These are phyloP conservation scores for Backusella morwellensis DNA, from an alignment of 192 early-diverging fungal genomes.

Conservation along the genomic window DNA sequence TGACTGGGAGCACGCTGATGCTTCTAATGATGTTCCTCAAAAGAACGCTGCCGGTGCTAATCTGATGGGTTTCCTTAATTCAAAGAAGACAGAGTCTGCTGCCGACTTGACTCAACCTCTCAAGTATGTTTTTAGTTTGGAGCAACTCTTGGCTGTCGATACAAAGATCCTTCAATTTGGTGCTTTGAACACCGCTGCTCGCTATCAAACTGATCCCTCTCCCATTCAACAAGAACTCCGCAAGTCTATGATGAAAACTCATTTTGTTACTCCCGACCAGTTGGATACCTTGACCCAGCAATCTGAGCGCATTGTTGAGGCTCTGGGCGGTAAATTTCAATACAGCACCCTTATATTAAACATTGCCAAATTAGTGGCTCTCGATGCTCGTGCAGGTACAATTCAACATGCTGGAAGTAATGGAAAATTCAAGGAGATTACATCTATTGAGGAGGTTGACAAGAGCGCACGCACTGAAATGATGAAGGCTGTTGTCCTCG, in stretches of 20 bases:
- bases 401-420: neutral
- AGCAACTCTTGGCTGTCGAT: neutral
- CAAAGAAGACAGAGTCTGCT: neutral
- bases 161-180: conserved; percentile 18
- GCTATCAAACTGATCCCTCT: neutral
- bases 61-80: neutral
- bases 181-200: neutral
- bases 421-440: neutral
- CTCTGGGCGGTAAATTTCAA: conserved; percentile 3
- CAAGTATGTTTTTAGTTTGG: neutral
- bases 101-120: neutral
- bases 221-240: neutral
- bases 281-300: neutral
- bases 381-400: conserved; percentile 6
- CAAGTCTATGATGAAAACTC: neutral
- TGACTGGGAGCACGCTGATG: conserved; percentile 7
- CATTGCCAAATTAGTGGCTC: neutral
- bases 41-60: neutral
- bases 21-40: neutral
- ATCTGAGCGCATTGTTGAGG: neutral
- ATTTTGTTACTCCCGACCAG: conserved; percentile 8
- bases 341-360: conserved; percentile 17
- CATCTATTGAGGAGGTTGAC: neutral
- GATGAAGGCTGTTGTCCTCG: conserved; percentile 17
- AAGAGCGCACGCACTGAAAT: neutral